phyloP scores from a whole-genome alignment of 148 eudicot genomes.

The Cornus suecica region DNA sequence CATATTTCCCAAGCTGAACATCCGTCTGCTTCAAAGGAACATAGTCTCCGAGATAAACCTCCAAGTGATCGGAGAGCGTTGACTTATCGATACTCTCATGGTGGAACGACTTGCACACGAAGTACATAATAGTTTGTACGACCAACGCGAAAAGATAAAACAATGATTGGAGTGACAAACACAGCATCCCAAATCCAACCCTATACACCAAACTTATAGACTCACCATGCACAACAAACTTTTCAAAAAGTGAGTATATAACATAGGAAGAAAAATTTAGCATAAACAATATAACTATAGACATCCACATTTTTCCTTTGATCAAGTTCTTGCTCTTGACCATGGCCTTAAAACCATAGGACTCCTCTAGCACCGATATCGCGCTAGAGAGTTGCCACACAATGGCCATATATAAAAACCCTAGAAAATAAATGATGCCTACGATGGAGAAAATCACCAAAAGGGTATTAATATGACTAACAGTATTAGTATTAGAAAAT shows the following conservation, averaged over 20 bases:
- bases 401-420: slow-evolving; percentile 3
- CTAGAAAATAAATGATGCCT: not conserved
- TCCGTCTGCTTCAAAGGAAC: slow-evolving; percentile 15
- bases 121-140: slow-evolving; percentile 14
- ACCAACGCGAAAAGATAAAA: slow-evolving; percentile 7
- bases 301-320: slow-evolving; percentile 14
- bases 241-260: not conserved
- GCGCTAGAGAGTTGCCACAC: slow-evolving; percentile 21
- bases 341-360: slow-evolving; percentile 12
- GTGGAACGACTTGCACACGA: slow-evolving; percentile 20
- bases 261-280: not conserved
- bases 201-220: not conserved
- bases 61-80: slow-evolving; percentile 13
- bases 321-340: slow-evolving; percentile 12
- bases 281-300: not conserved
- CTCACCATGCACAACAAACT: not conserved
- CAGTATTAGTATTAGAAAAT: too few relatives aligned
- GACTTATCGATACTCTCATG: slow-evolving; percentile 20
- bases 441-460: not conserved
- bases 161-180: slow-evolving; percentile 8
- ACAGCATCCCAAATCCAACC: slow-evolving; percentile 5
- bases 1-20: slow-evolving; percentile 8
- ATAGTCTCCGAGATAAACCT: slow-evolving; percentile 19
- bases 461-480: not conserved
- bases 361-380: slow-evolving; percentile 17